Evolutionary conservation across 1,284 basidiomycete species (phyloP), one percentile per base, ranked within the genome.

Genomic region (Hypsizygus ulmarius): DNA sequence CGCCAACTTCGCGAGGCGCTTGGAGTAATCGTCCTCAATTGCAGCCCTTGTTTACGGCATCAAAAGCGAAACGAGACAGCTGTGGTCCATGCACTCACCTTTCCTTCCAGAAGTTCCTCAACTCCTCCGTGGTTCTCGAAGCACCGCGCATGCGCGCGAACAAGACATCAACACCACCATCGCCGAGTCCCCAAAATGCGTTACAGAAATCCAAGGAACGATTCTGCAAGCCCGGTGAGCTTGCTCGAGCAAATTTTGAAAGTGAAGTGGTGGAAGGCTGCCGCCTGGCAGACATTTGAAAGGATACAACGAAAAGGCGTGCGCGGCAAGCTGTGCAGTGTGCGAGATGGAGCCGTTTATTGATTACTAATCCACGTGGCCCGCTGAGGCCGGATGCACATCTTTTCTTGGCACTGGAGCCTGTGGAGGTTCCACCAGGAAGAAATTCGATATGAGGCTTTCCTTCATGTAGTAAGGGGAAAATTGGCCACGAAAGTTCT

Each of bases 1-100:
- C 25, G 93, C 78, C 18, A 99, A 75, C 67, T 91, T 94, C 16
- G 79, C 72, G 8, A 99, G 64, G 30, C 87, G 81, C 69, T 94
- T 95, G 2, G 95, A 86, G 62, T 98, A 98, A 28, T 98, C 96
- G 57, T 97, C 95, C 65, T 99, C 95, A 56, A 98, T 94, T 25
- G 74, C 58, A 8, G 90, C 84, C 56, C 90, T 90, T 66, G 51
- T 37, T 21, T 19, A 21, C 29, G 28, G n/a, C 43, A 39, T 25
- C 16, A 28, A 54, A 39, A 29, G 18, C 11, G 18, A 12, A 45
- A 40, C 11, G 35, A 19, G 47, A 32, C 48, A 33, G 33, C 9
- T 12, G 36, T 39, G 12, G 37, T 27, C 41, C 3, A 10, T 11
- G n/a, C 21, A 51, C 45, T 34, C 60, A 94, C 84, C 93, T 78